Conservation (phyloP, 1,139 yeast genomes). For the Yamadazyma siamensis region DNA sequence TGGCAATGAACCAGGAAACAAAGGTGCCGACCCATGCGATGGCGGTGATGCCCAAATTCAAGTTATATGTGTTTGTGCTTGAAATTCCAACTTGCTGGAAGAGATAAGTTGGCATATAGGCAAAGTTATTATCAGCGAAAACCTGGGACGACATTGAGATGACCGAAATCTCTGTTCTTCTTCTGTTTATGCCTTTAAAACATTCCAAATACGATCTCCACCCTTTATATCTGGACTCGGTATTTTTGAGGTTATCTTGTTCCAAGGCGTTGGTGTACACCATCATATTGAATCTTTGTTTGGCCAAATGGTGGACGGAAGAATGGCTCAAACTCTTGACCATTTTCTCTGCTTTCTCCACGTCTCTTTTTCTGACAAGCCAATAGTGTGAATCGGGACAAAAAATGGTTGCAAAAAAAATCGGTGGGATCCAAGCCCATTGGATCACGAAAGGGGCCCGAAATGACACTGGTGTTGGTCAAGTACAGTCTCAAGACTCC, state of each 20-base stretch:
- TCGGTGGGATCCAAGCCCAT: slow-evolving; percentile 30
- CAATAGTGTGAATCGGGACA: slow-evolving; percentile 23
- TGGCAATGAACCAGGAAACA: slow-evolving; percentile 17
- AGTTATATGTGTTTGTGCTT: slow-evolving; percentile 21
- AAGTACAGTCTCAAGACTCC: slow-evolving; percentile 35
- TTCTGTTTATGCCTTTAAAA: slow-evolving; percentile 17
- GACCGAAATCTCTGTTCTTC: slow-evolving; percentile 22
- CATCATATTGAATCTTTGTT: slow-evolving; percentile 9
- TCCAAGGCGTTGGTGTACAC: slow-evolving; percentile 11
- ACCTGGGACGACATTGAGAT: slow-evolving; percentile 14
- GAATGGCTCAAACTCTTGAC: slow-evolving; percentile 6
- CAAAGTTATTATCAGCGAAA: slow-evolving; percentile 10
- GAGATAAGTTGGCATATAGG: slow-evolving; percentile 28
- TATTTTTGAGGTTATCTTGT: slow-evolving; percentile 4
- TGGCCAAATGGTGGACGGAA: slow-evolving; percentile 6
- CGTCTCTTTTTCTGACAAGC: slow-evolving; percentile 8
- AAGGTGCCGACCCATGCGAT: slow-evolving; percentile 19
- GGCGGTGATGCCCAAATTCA: slow-evolving; percentile 22
- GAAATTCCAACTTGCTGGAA: slow-evolving; percentile 32
- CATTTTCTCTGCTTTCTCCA: slow-evolving; percentile 9
- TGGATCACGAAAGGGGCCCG: slow-evolving; percentile 45
- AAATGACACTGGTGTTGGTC: slow-evolving; percentile 24
- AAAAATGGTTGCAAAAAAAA: slow-evolving; percentile 20
- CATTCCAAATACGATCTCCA: slow-evolving; percentile 19
- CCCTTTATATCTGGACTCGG: slow-evolving; percentile 8